Conservation (phyloP, 192 early-diverging fungal genomes). For the Entomortierella beljakovae region DNA sequence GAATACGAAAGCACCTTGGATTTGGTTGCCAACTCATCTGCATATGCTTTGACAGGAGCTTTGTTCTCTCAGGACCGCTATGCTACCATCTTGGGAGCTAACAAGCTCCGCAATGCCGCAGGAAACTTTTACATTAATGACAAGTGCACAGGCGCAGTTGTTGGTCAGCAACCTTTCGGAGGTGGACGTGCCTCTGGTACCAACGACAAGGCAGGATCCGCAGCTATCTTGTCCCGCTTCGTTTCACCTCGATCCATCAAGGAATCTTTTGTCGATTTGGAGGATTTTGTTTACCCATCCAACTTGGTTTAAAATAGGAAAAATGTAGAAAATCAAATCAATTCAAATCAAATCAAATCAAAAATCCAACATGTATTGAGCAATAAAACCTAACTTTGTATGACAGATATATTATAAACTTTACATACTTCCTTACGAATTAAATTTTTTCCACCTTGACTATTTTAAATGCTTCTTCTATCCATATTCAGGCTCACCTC, state of each 20-base stretch:
- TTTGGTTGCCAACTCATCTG: slow-evolving; percentile 79
- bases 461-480: too few relatives aligned
- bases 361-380: too few relatives aligned
- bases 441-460: too few relatives aligned
- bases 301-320: slow-evolving; percentile 67
- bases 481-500: too few relatives aligned
- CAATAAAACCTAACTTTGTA: too few relatives aligned
- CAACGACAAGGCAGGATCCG: slow-evolving; percentile 99
- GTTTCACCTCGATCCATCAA: slow-evolving; percentile 95
- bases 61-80: slow-evolving; percentile 92
- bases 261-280: slow-evolving; percentile 91
- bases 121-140: slow-evolving; percentile 99
- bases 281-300: slow-evolving; percentile 87
- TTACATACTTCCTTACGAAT: too few relatives aligned
- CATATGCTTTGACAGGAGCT: slow-evolving; percentile 92
- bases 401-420: too few relatives aligned
- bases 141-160: slow-evolving; percentile 97
- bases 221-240: slow-evolving; percentile 84
- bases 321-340: background rate
- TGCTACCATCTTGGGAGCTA: slow-evolving; percentile 77
- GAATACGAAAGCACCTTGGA: slow-evolving; percentile 82
- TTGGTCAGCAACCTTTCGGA: slow-evolving; percentile 98
- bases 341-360: background rate
- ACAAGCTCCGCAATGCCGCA: slow-evolving; percentile 86
- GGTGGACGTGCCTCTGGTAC: slow-evolving; percentile 94